Conservation (phyloP, 306 rosid species). For the Cicer judaicum region DNA sequence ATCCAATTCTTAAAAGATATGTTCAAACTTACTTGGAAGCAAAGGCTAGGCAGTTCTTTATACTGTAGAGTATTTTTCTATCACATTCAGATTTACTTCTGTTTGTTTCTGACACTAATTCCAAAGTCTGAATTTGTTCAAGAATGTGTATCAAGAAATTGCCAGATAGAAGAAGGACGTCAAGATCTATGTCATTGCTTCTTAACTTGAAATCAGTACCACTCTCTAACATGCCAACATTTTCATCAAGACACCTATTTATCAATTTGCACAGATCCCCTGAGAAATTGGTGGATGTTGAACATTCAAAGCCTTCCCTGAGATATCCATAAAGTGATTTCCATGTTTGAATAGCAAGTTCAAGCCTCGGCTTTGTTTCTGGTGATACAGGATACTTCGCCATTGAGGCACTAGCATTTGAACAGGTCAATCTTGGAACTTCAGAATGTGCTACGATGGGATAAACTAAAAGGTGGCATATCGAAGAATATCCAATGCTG, state of each 20-base stretch:
- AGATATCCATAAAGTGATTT: conserved; percentile 65
- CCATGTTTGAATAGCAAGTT: conserved; percentile 67
- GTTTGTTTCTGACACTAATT: conserved; percentile 43
- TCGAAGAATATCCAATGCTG: conserved; percentile 46
- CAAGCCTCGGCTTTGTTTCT: conserved; percentile 52
- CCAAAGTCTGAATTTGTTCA: conserved; percentile 54
- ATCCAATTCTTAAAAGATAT: conserved; percentile 10
- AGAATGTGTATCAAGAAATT: conserved; percentile 61
- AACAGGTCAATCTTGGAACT: conserved; percentile 45
- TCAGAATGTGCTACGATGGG: conserved; percentile 63
- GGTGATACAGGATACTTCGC: conserved; percentile 44
- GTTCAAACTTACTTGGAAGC: conserved; percentile 59
- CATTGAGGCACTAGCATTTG: conserved; percentile 42
- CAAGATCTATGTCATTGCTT: conserved; percentile 49
- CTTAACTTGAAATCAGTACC: conserved; percentile 44
- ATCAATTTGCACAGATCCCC: conserved; percentile 59
- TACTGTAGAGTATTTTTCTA: conserved; percentile 43
- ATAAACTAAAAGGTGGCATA: conserved; percentile 62
- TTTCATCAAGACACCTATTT: conserved; percentile 57
- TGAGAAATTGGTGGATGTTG: conserved; percentile 52
- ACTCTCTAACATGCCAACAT: conserved; percentile 43
- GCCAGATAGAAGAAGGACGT: conserved; percentile 56
- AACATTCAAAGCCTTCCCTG: conserved; percentile 49
- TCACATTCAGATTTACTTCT: conserved; percentile 43
- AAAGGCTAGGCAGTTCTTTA: conserved; percentile 54